Base-by-base conservation (phyloP, 345 rosid genomes). In the Pugionium cornutum region DNA sequence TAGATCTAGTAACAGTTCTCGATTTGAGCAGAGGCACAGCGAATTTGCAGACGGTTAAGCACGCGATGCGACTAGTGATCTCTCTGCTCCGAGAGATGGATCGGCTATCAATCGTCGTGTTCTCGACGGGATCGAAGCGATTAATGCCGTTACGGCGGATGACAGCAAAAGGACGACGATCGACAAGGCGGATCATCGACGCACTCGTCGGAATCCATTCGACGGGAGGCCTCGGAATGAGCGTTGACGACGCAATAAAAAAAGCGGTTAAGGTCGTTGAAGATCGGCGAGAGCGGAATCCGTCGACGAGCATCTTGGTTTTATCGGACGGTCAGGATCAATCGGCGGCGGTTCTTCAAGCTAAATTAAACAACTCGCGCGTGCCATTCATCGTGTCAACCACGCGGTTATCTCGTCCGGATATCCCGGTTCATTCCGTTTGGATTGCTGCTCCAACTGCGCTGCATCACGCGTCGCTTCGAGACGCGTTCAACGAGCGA, bases 181-280 rank as follows among this genome's bases (percentile, higher is more conserved):
- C 86, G 3, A 87, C 94, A 2, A 74, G 94, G 10, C 66, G 85
- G 61, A 75, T 86, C 4, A 77, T 92, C 0, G 96, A 92, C 52
- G 79, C 89, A 10, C 75, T 89, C 27, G 63, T 9, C 47, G 68
- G 64, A 18, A 81, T 76, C 4, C 74, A 75, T 27, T 69, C 80
- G 28, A 18, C 4, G 9, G 48, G 48, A 2, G 89, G 89, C 2
- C 76, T 73, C 25, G 84, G 88, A 9, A 85, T 82, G 88, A 78
- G 73, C 26, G 84, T 80, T 2, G 83, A 62, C 69, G 97, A 89
- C 75, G 98, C 97, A 44, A 71, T 89, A 6, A 88, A 87, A 37
- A 92, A 92, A 75, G 97, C 97, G 27, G 89, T 83, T 40, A 89
- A 89, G 56, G 91, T 92, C 53, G 75, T 89, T 35, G 96, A 88